Percentiles rank a stretch among this genome's conserved stretches.
These are phyloP conservation scores for Tylopilus sp. DNA, from an alignment of 768 basidiomycete genomes.

Conservation along the genomic window DNA sequence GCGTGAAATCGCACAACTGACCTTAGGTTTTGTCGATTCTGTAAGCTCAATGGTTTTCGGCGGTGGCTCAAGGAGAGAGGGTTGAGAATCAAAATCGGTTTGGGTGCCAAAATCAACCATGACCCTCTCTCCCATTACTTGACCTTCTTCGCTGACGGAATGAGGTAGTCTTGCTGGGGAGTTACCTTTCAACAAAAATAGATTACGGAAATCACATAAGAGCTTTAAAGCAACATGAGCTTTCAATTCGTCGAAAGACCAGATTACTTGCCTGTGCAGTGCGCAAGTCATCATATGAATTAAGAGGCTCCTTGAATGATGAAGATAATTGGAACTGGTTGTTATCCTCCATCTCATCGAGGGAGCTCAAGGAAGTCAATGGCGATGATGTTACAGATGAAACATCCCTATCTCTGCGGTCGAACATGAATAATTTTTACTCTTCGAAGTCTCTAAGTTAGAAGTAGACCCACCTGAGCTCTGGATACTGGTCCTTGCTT, in stretches of 20 bases:
- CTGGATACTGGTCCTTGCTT: constrained; percentile 40
- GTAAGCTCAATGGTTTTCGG: constrained; percentile 17
- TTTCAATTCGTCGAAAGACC: constrained; percentile 1
- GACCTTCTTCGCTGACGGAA: not conserved
- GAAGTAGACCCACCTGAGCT: constrained; percentile 37
- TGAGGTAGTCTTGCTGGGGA: not conserved
- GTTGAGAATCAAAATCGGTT: constrained; percentile 24
- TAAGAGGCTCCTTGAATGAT: constrained; percentile 22
- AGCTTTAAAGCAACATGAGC: constrained; percentile 30
- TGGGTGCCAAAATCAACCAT: constrained; percentile 26
- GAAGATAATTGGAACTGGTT: constrained; percentile 22
- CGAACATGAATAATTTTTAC: constrained; percentile 1
- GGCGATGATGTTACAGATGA: constrained; percentile 66
- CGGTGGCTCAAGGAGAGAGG: not conserved
- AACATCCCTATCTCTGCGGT: constrained; percentile 18
- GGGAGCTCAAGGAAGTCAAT: constrained; percentile 68
- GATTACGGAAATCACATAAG: constrained; percentile 36
- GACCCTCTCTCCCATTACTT: constrained; percentile 7
- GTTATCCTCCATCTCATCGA: constrained; percentile 54
- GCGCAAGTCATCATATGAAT: constrained; percentile 48
- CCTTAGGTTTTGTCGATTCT: constrained; percentile 27
- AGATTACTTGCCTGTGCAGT: constrained; percentile 52
- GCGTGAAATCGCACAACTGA: not conserved
- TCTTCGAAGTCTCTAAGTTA: not conserved
- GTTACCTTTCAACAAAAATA: constrained; percentile 14